Evolutionary conservation across 139 green algal species (phyloP), one percentile per base, ranked within the genome.

Genomic region (Haematococcus sp.): DNA sequence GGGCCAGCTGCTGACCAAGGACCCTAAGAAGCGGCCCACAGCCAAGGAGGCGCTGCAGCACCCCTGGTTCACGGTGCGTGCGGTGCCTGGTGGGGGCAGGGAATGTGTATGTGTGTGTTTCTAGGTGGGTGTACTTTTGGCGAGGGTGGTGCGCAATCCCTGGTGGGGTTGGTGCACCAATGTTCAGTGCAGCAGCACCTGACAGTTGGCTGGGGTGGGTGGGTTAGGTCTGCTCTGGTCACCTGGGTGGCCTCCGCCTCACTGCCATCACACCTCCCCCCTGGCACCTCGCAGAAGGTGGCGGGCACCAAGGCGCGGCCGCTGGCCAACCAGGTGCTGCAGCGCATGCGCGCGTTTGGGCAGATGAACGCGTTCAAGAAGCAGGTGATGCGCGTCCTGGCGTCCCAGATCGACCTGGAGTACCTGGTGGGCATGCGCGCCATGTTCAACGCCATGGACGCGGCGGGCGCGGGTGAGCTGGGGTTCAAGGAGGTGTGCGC

Each of bases 21-120:
- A 86, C 61, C 88, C 88, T 40, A 76, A 77, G 49, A 30, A 87
- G 35, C 81, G 90, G 7, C 83, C 85, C 16, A 83, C 75, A 11
- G 87, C 86, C 13, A 61, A 54, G 1, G 69, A 81, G 32, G 85
- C 94, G 33, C 79, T 94, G 63, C 52, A 80, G 58, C 85, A 93
- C 78, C 79, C 85, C 2, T 95, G 91, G 76, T 79, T 94, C 64
- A 71, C 52, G 40, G 64, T 71, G 64, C 17, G 40, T 27, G 4
- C 2, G 11, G 7, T 49, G 7, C 40, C 7, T 11, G 7, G 40
- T n/a, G n/a, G n/a, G n/a, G n/a, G n/a, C n/a, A n/a, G n/a, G n/a
- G n/a, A n/a, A n/a, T n/a, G n/a, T n/a, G n/a, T n/a, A n/a, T 49
- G 40, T 49, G 40, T 49, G 7, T 49, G 40, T 7, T 49, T 49